Evolutionary conservation across 202 grass and related monocot genomes (phyloP), one percentile per base, ranked within the genome.

Genomic region (Bolboschoenoplectus hybrid): DNA sequence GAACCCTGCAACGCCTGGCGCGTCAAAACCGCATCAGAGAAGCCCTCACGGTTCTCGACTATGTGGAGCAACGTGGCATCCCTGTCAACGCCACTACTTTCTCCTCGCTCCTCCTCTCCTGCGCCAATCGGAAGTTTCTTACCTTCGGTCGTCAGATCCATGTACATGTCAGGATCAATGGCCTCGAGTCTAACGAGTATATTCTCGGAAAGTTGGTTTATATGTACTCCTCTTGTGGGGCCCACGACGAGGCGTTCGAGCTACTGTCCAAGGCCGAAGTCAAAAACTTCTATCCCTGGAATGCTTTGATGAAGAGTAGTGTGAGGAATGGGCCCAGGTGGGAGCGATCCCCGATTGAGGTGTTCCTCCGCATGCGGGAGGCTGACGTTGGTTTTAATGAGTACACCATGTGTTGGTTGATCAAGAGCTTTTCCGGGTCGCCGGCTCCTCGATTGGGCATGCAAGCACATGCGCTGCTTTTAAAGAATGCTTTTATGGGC

Each of bases 361-460:
- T 88, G 35, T 94, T 98, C 19, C 45, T 81, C 0, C 87, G 90
- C 83, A 98, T 98, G 95, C 88, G 82, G 14, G 87, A 87, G 39
- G 72, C 86, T 6, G 90, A 91, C 71, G 93, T 91, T 44, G 49
- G 60, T 16, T 79, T 88, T 26, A 98, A 95, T 8, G 93, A 95
- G 65, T 98, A 93, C 91, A 95, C 91, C 6, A 95, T 91, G 74
- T 85, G 87, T 46, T 98, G 91, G 68, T 60, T 98, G 85, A 88
- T 98, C 83, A 98, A 98, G 90, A 92, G 93, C 43, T 91, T 95
- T 66, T 88, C 91, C 2, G 93, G 93, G 61, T 95, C 93, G 34
- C 90, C 87, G 44, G 87, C 95, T 16, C 88, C 89, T 83, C 79
- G 57, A 51, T 87, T 88, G 85, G 93, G 91, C 34, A 89, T 88